phyloP scores from a whole-genome alignment of 148 eudicot genomes.

The Vaccinium darrowii region DNA sequence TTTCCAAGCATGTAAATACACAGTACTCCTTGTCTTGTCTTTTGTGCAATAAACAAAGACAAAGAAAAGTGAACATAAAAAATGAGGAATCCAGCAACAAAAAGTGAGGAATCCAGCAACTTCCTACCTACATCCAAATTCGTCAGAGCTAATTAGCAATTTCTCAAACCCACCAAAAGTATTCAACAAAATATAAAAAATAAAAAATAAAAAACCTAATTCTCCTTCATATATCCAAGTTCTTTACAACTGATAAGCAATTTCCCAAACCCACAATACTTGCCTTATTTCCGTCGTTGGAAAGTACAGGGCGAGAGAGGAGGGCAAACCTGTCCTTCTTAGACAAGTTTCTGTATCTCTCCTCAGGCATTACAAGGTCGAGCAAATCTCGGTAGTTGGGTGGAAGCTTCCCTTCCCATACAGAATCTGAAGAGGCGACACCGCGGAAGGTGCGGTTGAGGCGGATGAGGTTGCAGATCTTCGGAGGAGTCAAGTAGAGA shows the following conservation, averaged over 20 bases:
- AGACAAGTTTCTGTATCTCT: conserved; percentile 29
- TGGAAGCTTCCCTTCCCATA: conserved; percentile 82
- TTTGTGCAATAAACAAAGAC: too few species aligned
- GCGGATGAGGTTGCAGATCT: conserved; percentile 84
- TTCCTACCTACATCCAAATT: background rate
- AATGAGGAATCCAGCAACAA: background rate
- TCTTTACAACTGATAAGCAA: background rate
- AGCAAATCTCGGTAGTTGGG: conserved; percentile 59
- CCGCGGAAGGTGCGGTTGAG: conserved; percentile 90
- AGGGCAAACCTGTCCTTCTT: conserved; percentile 77
- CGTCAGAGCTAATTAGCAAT: background rate
- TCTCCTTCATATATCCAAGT: background rate
- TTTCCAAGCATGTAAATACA: too few species aligned
- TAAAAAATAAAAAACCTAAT: too few species aligned
- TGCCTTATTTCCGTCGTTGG: conserved; percentile 70
- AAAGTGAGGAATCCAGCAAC: background rate
- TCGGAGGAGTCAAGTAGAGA: conserved; percentile 73
- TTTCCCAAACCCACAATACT: background rate
- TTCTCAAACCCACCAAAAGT: background rate
- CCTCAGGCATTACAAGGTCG: conserved; percentile 38
- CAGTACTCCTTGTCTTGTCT: too few species aligned
- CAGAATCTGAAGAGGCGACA: conserved; percentile 83
- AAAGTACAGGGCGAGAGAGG: conserved; percentile 51
- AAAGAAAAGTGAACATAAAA: too few species aligned
- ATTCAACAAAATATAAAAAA: background rate